Base-by-base conservation (phyloP, 1,284 basidiomycete species). In the Ceratobasidium papillatum region DNA sequence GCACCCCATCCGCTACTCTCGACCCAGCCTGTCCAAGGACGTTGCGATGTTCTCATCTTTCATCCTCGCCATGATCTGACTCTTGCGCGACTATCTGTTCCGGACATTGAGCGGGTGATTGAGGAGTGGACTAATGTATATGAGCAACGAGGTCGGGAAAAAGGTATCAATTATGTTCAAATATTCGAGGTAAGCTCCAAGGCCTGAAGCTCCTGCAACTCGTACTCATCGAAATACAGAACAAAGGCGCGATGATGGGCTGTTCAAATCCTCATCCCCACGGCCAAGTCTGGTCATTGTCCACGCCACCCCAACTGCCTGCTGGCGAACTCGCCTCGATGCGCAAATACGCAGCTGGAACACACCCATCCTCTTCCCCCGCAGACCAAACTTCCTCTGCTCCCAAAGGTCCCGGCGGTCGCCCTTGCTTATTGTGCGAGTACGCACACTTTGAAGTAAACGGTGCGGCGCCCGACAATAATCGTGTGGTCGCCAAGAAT, bases 231-330 rank as follows among this genome's bases (percentile, higher is more conserved):
- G 22, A 19, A 19, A 47, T 36, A 25, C 77, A 98, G 92, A 98
- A 98, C 84, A 97, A 97, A 82, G 96, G 96, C 5, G 84, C 91
- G 1, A 95, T 96, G 84, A 98, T 98, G 96, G 96, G 96, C 8
- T 97, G 95, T 80, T 95, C 93, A 11, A 98, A 98, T 80, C 95
- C 96, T 25, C 96, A 98, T 80, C 95, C 96, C 0, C 96, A 98
- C 81, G 94, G 95, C 14, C 96, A 98, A 83, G 89, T 92, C 17
- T 97, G 95, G 94, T 93, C 92, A 0, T 82, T 93, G 3, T 94
- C 91, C 1, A 87, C 86, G 43, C 83, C 95, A 3, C 95, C 95
- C 0, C 88, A 90, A 11, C 82, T 93, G 59, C 90, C 92, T 0
- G 85, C 88, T 3, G 88, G 84, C 64, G 93, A 94, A 79, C 83